These are phyloP conservation scores for Fraxinus cuspidata DNA, from an alignment of 257 asterid genomes.

Conservation along the genomic window DNA sequence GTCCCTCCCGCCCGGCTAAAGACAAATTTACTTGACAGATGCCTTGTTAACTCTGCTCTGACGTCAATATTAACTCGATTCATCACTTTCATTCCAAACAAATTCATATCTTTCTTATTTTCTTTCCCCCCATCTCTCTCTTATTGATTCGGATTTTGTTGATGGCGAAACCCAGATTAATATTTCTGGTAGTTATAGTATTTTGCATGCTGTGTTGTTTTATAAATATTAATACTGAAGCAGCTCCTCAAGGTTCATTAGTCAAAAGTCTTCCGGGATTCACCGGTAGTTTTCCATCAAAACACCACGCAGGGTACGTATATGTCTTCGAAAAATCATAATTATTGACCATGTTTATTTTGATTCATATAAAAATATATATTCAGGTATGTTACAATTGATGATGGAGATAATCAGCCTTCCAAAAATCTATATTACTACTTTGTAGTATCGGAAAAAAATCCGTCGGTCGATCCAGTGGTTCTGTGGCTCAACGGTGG, in stretches of 20 bases:
- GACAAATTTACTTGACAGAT: slow-evolving; percentile 22
- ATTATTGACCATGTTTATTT: too few species aligned
- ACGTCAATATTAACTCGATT: slow-evolving; percentile 10
- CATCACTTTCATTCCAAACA: not conserved
- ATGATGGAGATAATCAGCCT: slow-evolving; percentile 30
- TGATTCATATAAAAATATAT: not conserved
- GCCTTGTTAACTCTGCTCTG: slow-evolving; percentile 1
- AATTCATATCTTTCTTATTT: not conserved
- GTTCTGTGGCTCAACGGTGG: slow-evolving; percentile 74
- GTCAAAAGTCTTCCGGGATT: slow-evolving; percentile 54
- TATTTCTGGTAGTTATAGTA: slow-evolving; percentile 16
- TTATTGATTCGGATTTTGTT: not conserved
- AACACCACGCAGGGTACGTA: slow-evolving; percentile 55
- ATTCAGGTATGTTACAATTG: slow-evolving; percentile 46
- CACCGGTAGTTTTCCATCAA: slow-evolving; percentile 57
- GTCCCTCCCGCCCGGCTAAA: not conserved
- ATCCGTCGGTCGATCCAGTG: slow-evolving; percentile 48
- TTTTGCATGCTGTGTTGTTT: slow-evolving; percentile 32
- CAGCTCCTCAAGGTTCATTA: slow-evolving; percentile 48
- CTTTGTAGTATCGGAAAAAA: slow-evolving; percentile 56
- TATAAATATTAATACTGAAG: slow-evolving; percentile 24
- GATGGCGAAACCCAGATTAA: slow-evolving; percentile 27
- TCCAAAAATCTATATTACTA: slow-evolving; percentile 56
- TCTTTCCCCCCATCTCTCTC: not conserved
- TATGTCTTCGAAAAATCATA: too few species aligned